Base-by-base conservation (phyloP, 768 basidiomycete species). In the Multifurca ochricompacta region DNA sequence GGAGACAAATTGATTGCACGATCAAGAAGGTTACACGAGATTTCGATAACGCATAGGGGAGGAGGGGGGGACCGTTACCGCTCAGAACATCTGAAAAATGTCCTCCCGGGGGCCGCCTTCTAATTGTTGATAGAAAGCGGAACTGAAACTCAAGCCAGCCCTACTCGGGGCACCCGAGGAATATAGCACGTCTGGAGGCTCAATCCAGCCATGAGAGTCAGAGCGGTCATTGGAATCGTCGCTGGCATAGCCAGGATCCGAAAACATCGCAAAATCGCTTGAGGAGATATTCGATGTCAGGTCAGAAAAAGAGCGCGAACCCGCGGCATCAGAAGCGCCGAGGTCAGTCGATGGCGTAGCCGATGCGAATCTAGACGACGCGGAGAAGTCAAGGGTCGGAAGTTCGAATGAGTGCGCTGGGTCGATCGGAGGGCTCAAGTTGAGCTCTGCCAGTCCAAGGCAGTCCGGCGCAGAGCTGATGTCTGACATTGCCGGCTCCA, bases 381-480 rank as follows among this genome's bases (percentile, higher is more conserved):
- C 76, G 0, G 85, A 85, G 59, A 87, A 77, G 65, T 89, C 86
- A 48, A 90, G 74, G 1, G 80, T 85, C 4, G 89, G 88, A n/a
- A 91, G 70, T 10, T 91, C 68, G 54, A 93, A 78, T 3, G 87
- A 86, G 18, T 78, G 71, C 3, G 85, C 71, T 10, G 83, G 78
- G 62, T 87, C 83, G 21, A 76, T 69, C 25, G 57, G 30, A 21
- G 61, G 44, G 19, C 50, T 59, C 25, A 41, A 27, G 28, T 51
- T 48, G 19, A 51, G 28, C 30, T 61, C 58, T 36, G 48, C 57
- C 2, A 49, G 23, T 5, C 36, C 56, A 8, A 25, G 11, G 13
- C 11, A n/a, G 18, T 53, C 43, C 13, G 43, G 16, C 25, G 48
- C 46, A 1, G 62, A 51, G n/a, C 46, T 61, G 11, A 51, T 13